A percentile compares a stretch with the other conserved stretches of the same genome.
These are phyloP conservation scores for Nicotiana noctiflora DNA, from an alignment of 257 asterid genomes.

Conservation along the genomic window DNA sequence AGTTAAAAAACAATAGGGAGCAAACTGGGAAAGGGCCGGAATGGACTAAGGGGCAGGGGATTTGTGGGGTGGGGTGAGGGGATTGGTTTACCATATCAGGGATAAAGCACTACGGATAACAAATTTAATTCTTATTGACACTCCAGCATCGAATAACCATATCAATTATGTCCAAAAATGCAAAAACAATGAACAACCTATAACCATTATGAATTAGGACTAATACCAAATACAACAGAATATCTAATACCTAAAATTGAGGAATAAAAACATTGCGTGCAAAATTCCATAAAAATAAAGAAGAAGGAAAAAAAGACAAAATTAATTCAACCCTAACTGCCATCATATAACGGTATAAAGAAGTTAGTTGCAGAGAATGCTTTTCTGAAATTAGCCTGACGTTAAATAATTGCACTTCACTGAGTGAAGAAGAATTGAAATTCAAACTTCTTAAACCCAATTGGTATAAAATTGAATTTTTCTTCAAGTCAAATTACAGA, in stretches of 20 bases:
- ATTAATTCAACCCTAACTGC: not conserved
- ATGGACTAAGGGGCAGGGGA: not conserved
- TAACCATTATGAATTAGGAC: not conserved
- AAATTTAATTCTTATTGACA: not conserved
- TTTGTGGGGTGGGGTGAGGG: no score
- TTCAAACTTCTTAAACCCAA: not conserved
- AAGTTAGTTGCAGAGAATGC: not conserved
- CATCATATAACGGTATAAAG: not conserved
- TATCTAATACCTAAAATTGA: not conserved
- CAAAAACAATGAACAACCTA: not conserved
- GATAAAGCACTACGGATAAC: not conserved
- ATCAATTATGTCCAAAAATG: not conserved
- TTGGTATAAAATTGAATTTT: not conserved
- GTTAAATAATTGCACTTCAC: not conserved
- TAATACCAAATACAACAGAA: not conserved
- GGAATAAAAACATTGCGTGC: not conserved
- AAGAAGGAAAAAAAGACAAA: not conserved
- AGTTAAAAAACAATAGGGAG: not conserved
- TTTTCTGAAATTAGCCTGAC: not conserved
- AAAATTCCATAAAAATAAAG: not conserved
- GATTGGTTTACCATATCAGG: not conserved
- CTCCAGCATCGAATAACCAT: not conserved
- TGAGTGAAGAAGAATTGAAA: not conserved
- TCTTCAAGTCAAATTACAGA: not conserved
- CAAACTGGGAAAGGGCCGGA: not conserved